Evolutionary conservation across 1,284 basidiomycete genomes (phyloP), one percentile per base, ranked within the genome.

Genomic region (Tilletia caries): DNA sequence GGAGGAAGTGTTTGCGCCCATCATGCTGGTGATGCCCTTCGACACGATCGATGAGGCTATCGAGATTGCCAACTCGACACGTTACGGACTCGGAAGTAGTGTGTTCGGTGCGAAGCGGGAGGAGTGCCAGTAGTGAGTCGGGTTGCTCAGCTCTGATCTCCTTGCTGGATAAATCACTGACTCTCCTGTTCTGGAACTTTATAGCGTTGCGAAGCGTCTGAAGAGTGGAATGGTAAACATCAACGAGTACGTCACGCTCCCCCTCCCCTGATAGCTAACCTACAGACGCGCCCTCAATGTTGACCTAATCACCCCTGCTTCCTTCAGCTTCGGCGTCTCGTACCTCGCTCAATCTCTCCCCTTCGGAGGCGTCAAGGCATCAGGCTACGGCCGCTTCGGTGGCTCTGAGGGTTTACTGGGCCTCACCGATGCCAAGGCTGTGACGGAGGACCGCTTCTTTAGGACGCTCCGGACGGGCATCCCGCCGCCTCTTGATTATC

Each of bases 151-250:
- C 1, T 8, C 1, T 20, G 18, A 18, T 44, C 10, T 44, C 41
- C 18, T 20, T 5, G 48, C 20, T 50, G 1, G 18, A 13, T 18
- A 2, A 18, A 2, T 25, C 20, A 1, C 18, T 8, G 48, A 13
- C 2, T 13, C 48, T 20, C 48, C 6, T 18, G 8, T 50, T 2
- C 37, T 2, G 10, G 37, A 41, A 41, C 1, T 2, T 10, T 50
- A 1, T 8, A 86, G 89, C 67, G 90, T 98, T 13, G 93, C 93
- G 20, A 88, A 89, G 69, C 84, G 86, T 65, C 85, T 98, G 64
- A 88, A 95, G 70, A 94, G 92, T 75, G 95, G 95, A 48, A 98
- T 98, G 95, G 94, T 98, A 10, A 91, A 94, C 44, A 87, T 97
- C 78, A 98, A 98, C 79, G 79, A 79, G 50, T 64, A 32, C 23